phyloP scores from a whole-genome alignment of 352 stramenopile species.

The Phytophthora cactorum region DNA sequence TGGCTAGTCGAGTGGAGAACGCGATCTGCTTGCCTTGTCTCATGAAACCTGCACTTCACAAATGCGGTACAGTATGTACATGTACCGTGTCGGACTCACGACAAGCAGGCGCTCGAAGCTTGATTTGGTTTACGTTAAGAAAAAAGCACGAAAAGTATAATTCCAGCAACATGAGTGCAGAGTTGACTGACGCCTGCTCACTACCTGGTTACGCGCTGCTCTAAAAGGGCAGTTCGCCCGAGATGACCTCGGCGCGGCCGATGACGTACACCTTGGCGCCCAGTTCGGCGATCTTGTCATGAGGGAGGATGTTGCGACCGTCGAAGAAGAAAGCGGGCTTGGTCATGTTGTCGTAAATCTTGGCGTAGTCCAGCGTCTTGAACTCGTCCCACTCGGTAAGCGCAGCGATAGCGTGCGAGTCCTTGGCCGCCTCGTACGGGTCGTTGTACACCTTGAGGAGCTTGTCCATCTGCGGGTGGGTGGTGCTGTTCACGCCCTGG shows the following conservation, averaged over 20 bases:
- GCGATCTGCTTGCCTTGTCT: no score
- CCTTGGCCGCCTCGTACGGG: constrained; percentile 93
- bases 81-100: no score
- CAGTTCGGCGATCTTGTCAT: constrained; percentile 93
- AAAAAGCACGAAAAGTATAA: constrained; percentile 34
- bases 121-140: constrained; percentile 33
- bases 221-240: constrained; percentile 70
- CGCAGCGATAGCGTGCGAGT: constrained; percentile 93
- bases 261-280: constrained; percentile 99
- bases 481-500: constrained; percentile 91
- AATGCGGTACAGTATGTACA: no score
- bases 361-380: constrained; percentile 96
- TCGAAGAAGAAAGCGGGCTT: constrained; percentile 99
- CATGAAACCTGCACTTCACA: no score
- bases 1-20: no score
- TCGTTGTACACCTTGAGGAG: constrained; percentile 78
- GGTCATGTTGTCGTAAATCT: constrained; percentile 96
- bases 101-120: constrained; percentile 8
- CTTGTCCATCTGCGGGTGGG: constrained; percentile 89
- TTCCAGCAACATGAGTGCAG: constrained; percentile 1
- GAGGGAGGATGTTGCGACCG: constrained; percentile 97
- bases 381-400: constrained; percentile 99
- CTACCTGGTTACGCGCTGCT: constrained; percentile 15
- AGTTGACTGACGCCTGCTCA: neutral
- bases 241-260: constrained; percentile 83